Percentiles rank a stretch among this genome's conserved stretches.
Conservation (phyloP, 768 basidiomycete genomes). For the Auriscalpium orientale region DNA sequence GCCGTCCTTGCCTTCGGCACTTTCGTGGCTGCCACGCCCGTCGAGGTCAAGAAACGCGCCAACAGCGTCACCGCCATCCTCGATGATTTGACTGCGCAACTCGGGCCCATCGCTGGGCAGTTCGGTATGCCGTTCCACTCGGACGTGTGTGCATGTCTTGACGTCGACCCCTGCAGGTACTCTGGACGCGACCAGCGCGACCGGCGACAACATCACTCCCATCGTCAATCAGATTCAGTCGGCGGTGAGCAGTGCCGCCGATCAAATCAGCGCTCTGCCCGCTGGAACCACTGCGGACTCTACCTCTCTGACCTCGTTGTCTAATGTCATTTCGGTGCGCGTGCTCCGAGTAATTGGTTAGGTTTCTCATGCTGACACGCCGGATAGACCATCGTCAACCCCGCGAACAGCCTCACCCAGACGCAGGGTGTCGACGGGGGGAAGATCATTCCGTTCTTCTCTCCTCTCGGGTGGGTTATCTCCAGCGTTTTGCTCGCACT, state of each 20-base stretch:
- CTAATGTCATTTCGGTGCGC: neutral
- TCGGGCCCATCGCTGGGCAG: neutral
- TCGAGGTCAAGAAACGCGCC: neutral
- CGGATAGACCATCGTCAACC: neutral
- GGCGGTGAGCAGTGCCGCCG: neutral
- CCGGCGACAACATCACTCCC: neutral
- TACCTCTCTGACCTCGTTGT: neutral
- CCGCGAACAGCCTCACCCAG: neutral
- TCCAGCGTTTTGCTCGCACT: neutral
- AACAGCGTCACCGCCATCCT: neutral
- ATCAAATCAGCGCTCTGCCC: neutral
- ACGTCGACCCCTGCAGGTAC: neutral
- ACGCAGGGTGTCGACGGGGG: neutral
- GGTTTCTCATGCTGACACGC: neutral
- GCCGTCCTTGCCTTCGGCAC: slow-evolving; percentile 3
- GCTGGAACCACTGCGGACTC: neutral
- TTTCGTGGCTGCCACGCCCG: neutral
- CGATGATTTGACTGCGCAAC: neutral
- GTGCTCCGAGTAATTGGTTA: neutral
- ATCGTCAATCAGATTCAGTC: neutral
- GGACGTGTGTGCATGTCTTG: neutral
- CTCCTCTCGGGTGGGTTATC: neutral
- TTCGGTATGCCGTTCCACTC: neutral
- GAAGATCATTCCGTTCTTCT: neutral
- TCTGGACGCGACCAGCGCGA: neutral